A percentile compares a stretch with the other conserved stretches of the same genome.
Conservation (phyloP, 176 grass and related monocot species). For the Rhipidocladum racemiflorum region DNA sequence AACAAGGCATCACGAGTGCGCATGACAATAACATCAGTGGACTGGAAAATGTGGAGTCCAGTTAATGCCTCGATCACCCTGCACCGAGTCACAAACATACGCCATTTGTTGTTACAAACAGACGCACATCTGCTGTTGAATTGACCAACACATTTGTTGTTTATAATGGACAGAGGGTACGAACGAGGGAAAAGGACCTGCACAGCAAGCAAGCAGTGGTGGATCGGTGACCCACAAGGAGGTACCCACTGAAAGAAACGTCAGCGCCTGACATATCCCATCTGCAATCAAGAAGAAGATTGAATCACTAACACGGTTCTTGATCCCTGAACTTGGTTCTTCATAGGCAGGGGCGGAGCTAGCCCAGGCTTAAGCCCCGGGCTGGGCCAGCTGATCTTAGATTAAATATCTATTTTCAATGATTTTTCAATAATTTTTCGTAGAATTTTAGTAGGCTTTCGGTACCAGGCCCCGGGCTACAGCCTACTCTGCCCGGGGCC, state of each 20-base stretch:
- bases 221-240: not conserved
- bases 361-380: no score
- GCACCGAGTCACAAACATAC: not conserved
- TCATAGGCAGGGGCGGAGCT: no score
- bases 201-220: not conserved
- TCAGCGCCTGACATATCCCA: not conserved
- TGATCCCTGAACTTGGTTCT: not conserved
- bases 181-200: conserved; percentile 8
- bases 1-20: not conserved
- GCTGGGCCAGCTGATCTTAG: no score
- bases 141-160: conserved; percentile 24
- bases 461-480: no score
- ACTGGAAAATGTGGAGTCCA: not conserved
- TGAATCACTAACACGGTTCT: not conserved
- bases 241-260: not conserved
- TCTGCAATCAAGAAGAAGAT: not conserved
- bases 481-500: no score
- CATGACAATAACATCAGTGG: not conserved
- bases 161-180: conserved; percentile 16
- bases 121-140: conserved; percentile 21
- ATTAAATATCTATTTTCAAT: no score
- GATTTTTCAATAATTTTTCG: no score
- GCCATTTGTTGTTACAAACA: conserved; percentile 6
- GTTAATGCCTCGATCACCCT: not conserved
- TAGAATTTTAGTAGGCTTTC: no score